Percentiles rank a stretch among this genome's conserved stretches.
Conservation (phyloP, 2,329 filamentous ascomycete genomes). For the Pyrenophora teres region DNA sequence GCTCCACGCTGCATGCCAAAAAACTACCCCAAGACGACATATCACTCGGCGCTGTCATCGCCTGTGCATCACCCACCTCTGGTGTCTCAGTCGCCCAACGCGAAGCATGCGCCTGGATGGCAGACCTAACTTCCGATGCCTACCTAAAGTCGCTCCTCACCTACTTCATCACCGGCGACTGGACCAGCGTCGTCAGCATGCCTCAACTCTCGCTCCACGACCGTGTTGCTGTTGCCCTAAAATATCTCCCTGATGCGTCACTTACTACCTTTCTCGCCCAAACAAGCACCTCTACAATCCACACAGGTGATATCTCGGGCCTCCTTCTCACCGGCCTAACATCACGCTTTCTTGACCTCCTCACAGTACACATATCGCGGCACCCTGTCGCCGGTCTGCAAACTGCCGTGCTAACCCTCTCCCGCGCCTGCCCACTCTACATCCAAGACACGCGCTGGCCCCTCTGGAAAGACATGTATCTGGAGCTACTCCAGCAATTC, state of each 20-base stretch:
- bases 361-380: constrained; percentile 75
- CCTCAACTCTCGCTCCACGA: constrained; percentile 74
- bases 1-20: constrained; percentile 69
- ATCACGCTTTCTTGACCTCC: constrained; percentile 72
- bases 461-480: constrained; percentile 77
- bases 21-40: constrained; percentile 60
- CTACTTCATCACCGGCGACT: constrained; percentile 76
- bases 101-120: constrained; percentile 65
- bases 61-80: constrained; percentile 48
- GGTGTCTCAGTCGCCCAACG: constrained; percentile 61
- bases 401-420: constrained; percentile 75
- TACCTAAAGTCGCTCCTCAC: constrained; percentile 80
- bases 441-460: constrained; percentile 76
- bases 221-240: constrained; percentile 73
- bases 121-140: constrained; percentile 70
- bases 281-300: constrained; percentile 64
- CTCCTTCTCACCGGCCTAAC: constrained; percentile 79
- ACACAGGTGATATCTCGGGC: constrained; percentile 74
- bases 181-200: constrained; percentile 74
- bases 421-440: constrained; percentile 74
- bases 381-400: constrained; percentile 71
- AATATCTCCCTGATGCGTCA: constrained; percentile 66
- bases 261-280: constrained; percentile 51
- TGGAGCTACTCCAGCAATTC: constrained; percentile 73
- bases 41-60: constrained; percentile 55